Base-by-base conservation (phyloP, 1,284 basidiomycete species). In the Leccinum ponderosum region DNA sequence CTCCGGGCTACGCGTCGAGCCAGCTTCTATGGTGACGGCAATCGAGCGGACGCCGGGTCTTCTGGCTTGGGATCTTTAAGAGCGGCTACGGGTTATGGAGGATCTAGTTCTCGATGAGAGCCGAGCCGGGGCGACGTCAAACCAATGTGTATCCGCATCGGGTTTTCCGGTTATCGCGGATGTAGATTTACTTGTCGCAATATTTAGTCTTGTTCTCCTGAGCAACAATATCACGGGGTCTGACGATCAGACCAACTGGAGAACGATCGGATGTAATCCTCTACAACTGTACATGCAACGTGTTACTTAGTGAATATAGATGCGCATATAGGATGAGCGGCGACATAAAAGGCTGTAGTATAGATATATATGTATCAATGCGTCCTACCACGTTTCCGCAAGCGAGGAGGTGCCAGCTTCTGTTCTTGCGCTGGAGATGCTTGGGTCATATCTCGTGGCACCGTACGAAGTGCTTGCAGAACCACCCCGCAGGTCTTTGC, bases 71-170 rank as follows among this genome's bases (percentile, higher is more conserved):
- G 89, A 9, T 63, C 80, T 15, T 85, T 87, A 80, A 82, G 90
- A 71, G 77, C 80, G 53, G 89, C 87, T 68, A 87, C 87, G 20
- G 90, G 88, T 0, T 80, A 86, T 59, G 91, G 91, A 35, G 85
- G 89, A 22, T 89, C 90, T 1, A 85, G 75, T 64, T 85, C 88
- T 42, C 74, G 81, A 39, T 82, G 65, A 52, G 47, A 31, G 6
- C 15, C 14, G 35, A 22, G 17, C n/a, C 2, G 35, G 57, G 37
- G 48, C 8, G 29, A 57, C 56, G 39, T 53, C 37, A 51, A 57
- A 48, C 12, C 35, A 31, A 31, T 31, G 6, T 58, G 39, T 33
- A 17, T 58, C 29, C 6, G 17, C 27, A 22, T 56, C n/a, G n/a
- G 61, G 4, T 54, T 11, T 3, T n/a, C 57, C 14, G 31, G 17